Evolutionary conservation across 257 asterid species (phyloP), one percentile per base, ranked within the genome.

Genomic region (Asclepias syriaca): DNA sequence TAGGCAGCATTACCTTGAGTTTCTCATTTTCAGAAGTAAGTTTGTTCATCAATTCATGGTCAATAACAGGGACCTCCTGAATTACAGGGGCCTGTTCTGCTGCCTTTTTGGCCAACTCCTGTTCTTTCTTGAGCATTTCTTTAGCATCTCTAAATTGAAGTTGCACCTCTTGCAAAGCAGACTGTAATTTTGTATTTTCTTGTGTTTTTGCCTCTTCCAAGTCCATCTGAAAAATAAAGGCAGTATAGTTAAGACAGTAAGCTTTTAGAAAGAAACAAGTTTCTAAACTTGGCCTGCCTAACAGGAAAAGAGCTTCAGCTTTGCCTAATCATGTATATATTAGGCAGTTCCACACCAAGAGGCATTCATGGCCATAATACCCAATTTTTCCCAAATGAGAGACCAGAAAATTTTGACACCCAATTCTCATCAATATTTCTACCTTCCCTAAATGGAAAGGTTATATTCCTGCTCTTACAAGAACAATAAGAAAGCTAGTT

Each of bases 131-230:
- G 51, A 88, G 88, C 84, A 71, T 79, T 75, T 87, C 89, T 75
- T 95, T 85, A 63, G 98, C 79, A 82, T 95, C 96, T 74, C 83
- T 87, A 74, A 95, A 85, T 85, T 90, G 88, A 79, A 81, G 84
- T 73, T 90, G 97, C 82, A 84, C 86, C 75, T 90, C 95, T 77
- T 86, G 90, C 79, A 90, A 77, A 77, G 97, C 89, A 80, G 90
- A 84, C 77, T 88, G 94, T 73, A 95, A 70, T 83, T 92, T 92
- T 54, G 87, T 68, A 82, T 85, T 92, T 85, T 95, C 99, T 81
- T 88, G 98, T 55, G 91, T 82, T 87, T 95, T 95, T 71, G 98
- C 88, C 81, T 88, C 99, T 82, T 95, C 99, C 61, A 92, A 65
- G 80, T 95, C 98, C 70, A 90, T 85, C 99, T 95, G 80, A 74